Evolutionary conservation across 2,329 filamentous ascomycete species (phyloP).

Genomic region (Geosmithia putterillii): DNA sequence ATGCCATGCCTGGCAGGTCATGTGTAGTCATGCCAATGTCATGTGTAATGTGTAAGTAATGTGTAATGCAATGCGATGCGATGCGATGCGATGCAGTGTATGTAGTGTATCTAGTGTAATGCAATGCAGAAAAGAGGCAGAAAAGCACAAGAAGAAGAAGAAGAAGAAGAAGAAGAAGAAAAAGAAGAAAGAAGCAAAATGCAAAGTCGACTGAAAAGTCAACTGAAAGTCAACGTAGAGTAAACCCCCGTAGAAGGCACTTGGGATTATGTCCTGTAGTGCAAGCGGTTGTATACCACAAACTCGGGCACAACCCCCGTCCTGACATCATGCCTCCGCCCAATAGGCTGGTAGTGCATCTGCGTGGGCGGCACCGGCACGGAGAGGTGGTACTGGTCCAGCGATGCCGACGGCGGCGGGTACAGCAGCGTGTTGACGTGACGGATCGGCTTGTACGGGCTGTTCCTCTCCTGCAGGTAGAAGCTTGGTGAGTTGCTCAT

Average conservation of each 20-base stretch:
- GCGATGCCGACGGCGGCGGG: conserved; percentile 67
- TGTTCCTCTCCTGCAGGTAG: conserved; percentile 78
- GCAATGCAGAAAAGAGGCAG: background rate
- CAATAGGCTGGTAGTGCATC: conserved; percentile 75
- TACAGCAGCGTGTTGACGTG: conserved; percentile 85
- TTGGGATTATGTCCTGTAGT: no score
- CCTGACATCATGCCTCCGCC: conserved; percentile 54
- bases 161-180: conserved; percentile 7
- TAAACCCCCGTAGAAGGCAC: no score
- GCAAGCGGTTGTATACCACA: conserved; percentile 19
- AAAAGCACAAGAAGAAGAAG: conserved; percentile 1
- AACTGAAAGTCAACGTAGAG: no score
- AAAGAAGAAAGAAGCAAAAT: conserved; percentile 1
- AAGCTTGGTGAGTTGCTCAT: conserved; percentile 74
- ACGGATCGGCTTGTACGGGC: conserved; percentile 84
- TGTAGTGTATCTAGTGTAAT: background rate
- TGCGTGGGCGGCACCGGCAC: conserved; percentile 50
- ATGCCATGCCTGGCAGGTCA: no score
- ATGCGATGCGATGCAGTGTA: conserved; percentile 11
- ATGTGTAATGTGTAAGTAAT: no score
- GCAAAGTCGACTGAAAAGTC: no score
- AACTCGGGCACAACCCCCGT: conserved; percentile 62
- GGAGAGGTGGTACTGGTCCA: conserved; percentile 58
- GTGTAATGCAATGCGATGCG: no score
- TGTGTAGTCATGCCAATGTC: no score